Conservation (phyloP, 169 alveolate species). For the Eimeria mitis region DNA sequence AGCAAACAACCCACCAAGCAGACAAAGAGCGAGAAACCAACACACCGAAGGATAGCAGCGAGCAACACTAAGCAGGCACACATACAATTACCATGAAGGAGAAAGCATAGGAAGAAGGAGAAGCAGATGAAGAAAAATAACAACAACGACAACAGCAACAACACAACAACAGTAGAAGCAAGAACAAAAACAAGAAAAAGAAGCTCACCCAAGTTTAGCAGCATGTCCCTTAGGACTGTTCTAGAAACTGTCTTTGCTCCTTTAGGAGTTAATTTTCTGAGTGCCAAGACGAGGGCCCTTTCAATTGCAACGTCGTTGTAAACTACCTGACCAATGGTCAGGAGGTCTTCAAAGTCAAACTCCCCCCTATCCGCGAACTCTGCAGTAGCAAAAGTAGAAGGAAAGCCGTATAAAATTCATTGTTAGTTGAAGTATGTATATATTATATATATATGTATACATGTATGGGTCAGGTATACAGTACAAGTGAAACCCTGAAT, state of each 20-base stretch:
- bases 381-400: neutral
- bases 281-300: constrained; percentile 76
- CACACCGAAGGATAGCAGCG: neutral
- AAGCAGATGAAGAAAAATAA: neutral
- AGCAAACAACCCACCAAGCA: neutral
- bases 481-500: neutral
- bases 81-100: neutral
- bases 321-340: constrained; percentile 77
- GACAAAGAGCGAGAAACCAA: neutral
- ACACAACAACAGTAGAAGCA: neutral
- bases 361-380: constrained; percentile 78
- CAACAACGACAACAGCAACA: neutral
- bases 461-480: too few species aligned
- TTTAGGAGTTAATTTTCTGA: constrained; percentile 40
- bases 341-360: constrained; percentile 79
- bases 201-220: constrained; percentile 72
- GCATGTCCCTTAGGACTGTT: constrained; percentile 57
- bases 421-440: too few species aligned
- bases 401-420: too few species aligned
- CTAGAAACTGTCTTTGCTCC: constrained; percentile 42
- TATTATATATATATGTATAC: too few species aligned
- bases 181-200: neutral
- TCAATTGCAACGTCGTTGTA: constrained; percentile 83
- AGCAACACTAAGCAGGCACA: neutral
- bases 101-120: neutral